phyloP scores from a whole-genome alignment of 2,329 filamentous ascomycete species.

The Cordyceps farinosa region DNA sequence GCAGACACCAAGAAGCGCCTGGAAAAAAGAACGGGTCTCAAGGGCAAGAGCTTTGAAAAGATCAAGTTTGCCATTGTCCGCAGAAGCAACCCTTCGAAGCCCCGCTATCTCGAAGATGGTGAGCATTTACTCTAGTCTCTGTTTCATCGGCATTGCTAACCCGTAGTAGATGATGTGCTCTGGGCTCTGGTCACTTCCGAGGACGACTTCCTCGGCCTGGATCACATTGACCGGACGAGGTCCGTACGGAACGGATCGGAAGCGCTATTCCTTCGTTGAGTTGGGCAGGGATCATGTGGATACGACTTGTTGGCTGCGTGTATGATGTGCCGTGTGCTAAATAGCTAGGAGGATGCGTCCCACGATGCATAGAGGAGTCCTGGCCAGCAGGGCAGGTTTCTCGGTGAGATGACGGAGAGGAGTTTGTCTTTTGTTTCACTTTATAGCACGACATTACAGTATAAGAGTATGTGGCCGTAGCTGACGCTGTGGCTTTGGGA shows the following conservation, averaged over 20 bases:
- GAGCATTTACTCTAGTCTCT: conserved; percentile 33
- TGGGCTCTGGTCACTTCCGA: conserved; percentile 49
- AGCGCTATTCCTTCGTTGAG: conserved; percentile 57
- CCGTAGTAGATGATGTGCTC: conserved; percentile 52
- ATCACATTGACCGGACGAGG: conserved; percentile 61
- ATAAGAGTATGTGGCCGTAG: conserved; percentile 17
- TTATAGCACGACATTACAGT: conserved; percentile 18
- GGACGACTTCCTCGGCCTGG: conserved; percentile 62
- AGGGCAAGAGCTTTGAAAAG: conserved; percentile 97
- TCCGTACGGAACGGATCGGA: conserved; percentile 56
- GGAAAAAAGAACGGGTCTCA: conserved; percentile 87
- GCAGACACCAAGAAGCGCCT: conserved; percentile 91
- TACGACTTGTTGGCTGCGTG: conserved; percentile 7
- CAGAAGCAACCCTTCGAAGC: conserved; percentile 69
- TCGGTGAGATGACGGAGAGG: background rate
- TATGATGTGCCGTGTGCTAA: conserved; percentile 16
- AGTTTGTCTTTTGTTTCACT: conserved; percentile 15
- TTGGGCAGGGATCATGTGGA: background rate
- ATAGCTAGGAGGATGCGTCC: conserved; percentile 1
- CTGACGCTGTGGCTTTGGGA: background rate
- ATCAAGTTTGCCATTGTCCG: conserved; percentile 89
- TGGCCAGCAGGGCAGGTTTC: conserved; percentile 4
- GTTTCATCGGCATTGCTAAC: conserved; percentile 22
- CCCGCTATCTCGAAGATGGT: conserved; percentile 86
- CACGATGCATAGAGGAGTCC: conserved; percentile 1